Base-by-base conservation (phyloP, 768 basidiomycete genomes). In the Mycena olivaceomarginata region DNA sequence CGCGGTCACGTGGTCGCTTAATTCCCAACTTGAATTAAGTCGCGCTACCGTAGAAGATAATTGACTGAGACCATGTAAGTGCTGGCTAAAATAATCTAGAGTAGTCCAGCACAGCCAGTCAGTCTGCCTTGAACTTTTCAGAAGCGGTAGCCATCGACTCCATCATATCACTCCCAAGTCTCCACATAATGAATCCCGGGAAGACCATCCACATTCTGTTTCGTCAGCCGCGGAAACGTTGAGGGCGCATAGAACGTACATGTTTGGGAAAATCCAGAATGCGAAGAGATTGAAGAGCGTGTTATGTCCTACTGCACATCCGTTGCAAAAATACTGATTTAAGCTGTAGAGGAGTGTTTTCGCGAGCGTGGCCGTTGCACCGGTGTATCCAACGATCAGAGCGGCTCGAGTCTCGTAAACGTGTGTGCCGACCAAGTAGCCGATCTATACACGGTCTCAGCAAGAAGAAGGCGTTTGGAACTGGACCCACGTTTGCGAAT, bases 321-420 rank as follows among this genome's bases (percentile, higher is more conserved):
- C 88, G n/a, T 89, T 88, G 82, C 94, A 95, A 81, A 90, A 94
- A 82, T 92, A 92, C 84, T 95, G 92, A 25, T 88, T 80, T 10
- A 67, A 39, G 81, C 90, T 89, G 84, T 96, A 97, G 41, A 97
- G 89, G 2, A 90, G 85, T 2, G 96, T 97, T 87, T 97, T 96
- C 43, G 91, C 91, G 43, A 96, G 85, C 4, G 96, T 96, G 90
- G 95, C 92, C 8, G 90, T 87, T 10, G 90, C 93, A 13, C 91
- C 91, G 12, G 93, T 88, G 82, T 96, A 95, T 5, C 96, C 96
- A 56, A 96, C 83, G 12, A 96, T 80, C 2, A 95, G 93, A 4
- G 96, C 95, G 15, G 89, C 82, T 62, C 85, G 81, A 56, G 80
- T 82, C 81, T 60, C 92, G 84, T 85, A 85, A 60, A 91, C 85